phyloP scores from a whole-genome alignment of 2,329 filamentous ascomycete genomes.

The Plenodomus biglobosus region DNA sequence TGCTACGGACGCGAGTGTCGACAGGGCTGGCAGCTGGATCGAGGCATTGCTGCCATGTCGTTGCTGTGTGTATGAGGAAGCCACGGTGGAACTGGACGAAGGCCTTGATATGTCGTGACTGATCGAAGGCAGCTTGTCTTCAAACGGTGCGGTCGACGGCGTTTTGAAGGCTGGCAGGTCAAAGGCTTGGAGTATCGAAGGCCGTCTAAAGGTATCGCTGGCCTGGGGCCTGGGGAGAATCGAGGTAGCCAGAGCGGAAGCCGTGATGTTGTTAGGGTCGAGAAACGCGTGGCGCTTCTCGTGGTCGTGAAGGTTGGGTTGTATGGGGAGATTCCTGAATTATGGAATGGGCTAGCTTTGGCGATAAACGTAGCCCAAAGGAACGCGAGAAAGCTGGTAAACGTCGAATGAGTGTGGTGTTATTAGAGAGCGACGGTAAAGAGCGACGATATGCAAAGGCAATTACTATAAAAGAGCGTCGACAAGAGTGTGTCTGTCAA shows the following conservation, averaged over 20 bases:
- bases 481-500: constrained; percentile 16
- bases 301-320: constrained; percentile 3
- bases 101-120: constrained; percentile 56
- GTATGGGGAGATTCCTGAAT: constrained; percentile 9
- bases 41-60: constrained; percentile 45
- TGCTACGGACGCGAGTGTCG: constrained; percentile 61
- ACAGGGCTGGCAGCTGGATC: constrained; percentile 58
- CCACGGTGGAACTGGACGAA: constrained; percentile 55
- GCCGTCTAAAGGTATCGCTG: constrained; percentile 54
- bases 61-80: constrained; percentile 46
- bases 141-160: constrained; percentile 42
- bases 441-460: constrained; percentile 27
- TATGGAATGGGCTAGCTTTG: constrained; percentile 11
- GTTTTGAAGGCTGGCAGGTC: constrained; percentile 52
- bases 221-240: constrained; percentile 62
- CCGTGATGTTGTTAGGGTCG: constrained; percentile 46
- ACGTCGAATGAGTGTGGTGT: constrained; percentile 29
- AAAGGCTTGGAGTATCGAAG: constrained; percentile 52
- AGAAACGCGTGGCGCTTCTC: constrained; percentile 45
- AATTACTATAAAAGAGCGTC: constrained; percentile 28
- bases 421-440: constrained; percentile 26
- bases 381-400: constrained; percentile 13
- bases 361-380: constrained; percentile 18
- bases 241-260: constrained; percentile 61
- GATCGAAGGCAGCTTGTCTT: constrained; percentile 53